Percentiles rank a stretch among this genome's conserved stretches.
These are phyloP conservation scores for Cytidiella melzeri DNA, from an alignment of 768 basidiomycete genomes.

Conservation along the genomic window DNA sequence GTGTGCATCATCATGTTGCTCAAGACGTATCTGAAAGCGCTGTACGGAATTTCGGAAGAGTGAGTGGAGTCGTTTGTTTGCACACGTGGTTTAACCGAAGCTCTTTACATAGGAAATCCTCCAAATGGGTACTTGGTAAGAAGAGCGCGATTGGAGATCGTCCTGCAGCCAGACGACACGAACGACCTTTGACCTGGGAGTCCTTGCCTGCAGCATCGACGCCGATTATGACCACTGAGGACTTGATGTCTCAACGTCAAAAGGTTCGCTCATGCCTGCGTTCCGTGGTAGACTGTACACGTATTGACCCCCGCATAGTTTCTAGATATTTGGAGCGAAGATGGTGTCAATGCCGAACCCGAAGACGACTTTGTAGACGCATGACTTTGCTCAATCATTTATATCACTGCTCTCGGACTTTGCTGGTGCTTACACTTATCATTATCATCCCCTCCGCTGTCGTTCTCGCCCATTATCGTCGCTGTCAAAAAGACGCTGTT, in stretches of 20 bases:
- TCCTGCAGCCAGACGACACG: constrained; percentile 57
- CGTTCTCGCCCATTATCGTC: background rate
- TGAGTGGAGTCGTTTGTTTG: constrained; percentile 34
- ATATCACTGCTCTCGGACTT: constrained; percentile 1
- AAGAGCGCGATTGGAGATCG: constrained; percentile 88
- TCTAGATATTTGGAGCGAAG: constrained; percentile 76
- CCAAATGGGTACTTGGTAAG: constrained; percentile 82
- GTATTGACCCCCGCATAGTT: constrained; percentile 39
- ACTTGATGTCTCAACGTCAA: constrained; percentile 54
- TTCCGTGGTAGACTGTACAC: constrained; percentile 2
- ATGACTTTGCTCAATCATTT: background rate
- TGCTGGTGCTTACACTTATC: constrained; percentile 1
- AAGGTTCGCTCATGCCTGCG: constrained; percentile 40
- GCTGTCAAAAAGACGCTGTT: too few species aligned
- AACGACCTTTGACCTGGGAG: constrained; percentile 63
- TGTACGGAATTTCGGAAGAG: constrained; percentile 92
- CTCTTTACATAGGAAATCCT: constrained; percentile 65
- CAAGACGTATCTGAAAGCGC: constrained; percentile 74
- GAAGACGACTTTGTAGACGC: constrained; percentile 23
- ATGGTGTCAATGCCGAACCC: constrained; percentile 64
- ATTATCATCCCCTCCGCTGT: background rate
- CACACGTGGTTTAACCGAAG: background rate
- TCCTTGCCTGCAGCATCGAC: constrained; percentile 61
- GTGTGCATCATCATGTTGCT: constrained; percentile 84
- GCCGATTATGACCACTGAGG: constrained; percentile 55